Evolutionary conservation across 179 eudicot species (phyloP).

Genomic region (Spergularia azorica): DNA sequence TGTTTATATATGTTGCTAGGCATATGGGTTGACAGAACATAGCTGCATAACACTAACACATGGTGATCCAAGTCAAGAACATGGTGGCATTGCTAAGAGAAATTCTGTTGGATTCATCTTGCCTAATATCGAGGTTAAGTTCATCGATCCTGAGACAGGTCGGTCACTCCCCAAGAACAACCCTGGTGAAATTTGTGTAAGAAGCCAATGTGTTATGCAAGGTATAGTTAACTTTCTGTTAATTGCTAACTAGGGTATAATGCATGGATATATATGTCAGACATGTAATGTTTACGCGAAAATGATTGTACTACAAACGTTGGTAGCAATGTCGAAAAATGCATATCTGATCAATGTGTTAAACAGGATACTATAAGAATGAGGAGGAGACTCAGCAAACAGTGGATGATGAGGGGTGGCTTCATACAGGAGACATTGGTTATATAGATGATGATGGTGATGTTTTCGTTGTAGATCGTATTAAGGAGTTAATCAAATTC

Average conservation of each 20-base stretch:
- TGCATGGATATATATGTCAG: neutral
- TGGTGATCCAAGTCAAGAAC: conserved; percentile 60
- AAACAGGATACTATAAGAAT: conserved; percentile 77
- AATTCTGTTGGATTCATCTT: conserved; percentile 89
- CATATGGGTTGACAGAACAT: conserved; percentile 96
- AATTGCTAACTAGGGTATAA: neutral
- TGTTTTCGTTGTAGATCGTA: conserved; percentile 88
- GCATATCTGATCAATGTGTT: neutral
- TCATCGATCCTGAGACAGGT: conserved; percentile 73
- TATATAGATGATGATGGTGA: conserved; percentile 96
- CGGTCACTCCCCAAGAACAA: conserved; percentile 73
- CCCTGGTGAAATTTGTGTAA: conserved; percentile 80
- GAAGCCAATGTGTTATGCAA: conserved; percentile 96
- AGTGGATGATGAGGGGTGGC: conserved; percentile 82
- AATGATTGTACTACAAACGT: neutral
- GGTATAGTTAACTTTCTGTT: conserved; percentile 39
- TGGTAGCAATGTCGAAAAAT: neutral
- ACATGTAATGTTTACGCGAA: neutral
- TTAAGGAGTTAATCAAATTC: conserved; percentile 88
- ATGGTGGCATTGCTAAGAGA: conserved; percentile 62
- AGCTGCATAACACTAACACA: conserved; percentile 95
- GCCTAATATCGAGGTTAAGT: conserved; percentile 87
- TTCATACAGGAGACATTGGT: conserved; percentile 92
- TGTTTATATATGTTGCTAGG: conserved; percentile 63
- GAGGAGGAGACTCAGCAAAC: conserved; percentile 69